Evolutionary conservation across 1,284 basidiomycete species (phyloP).

Genomic region (Gomphus bonarii): DNA sequence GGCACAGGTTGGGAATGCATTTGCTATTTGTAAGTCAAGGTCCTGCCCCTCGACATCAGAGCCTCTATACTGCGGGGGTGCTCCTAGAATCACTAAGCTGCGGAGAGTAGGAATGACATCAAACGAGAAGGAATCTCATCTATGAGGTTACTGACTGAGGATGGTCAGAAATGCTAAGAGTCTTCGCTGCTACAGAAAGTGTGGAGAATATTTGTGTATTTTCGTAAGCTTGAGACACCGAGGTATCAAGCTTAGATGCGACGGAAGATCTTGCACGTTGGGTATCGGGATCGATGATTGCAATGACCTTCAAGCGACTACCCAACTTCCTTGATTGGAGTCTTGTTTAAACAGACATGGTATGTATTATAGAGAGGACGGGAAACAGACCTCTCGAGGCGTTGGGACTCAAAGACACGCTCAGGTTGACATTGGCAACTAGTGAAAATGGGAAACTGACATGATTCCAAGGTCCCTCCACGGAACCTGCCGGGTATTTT

Average conservation of each 20-base stretch:
- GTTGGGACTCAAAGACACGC: not conserved
- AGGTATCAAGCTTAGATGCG: not conserved
- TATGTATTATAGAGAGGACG: not conserved
- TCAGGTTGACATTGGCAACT: not conserved
- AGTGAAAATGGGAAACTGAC: constrained; percentile 10
- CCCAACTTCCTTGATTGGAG: not conserved
- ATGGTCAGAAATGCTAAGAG: not conserved
- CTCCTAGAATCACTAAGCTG: constrained; percentile 47
- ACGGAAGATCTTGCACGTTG: not conserved
- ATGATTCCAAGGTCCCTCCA: constrained; percentile 38
- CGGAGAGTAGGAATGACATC: too few species aligned
- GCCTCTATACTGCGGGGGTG: constrained; percentile 45
- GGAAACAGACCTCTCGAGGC: not conserved
- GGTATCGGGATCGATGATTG: not conserved
- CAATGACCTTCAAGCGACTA: not conserved
- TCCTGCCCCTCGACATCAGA: constrained; percentile 36
- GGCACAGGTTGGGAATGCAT: constrained; percentile 42
- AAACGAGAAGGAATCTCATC: too few species aligned
- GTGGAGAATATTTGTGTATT: not conserved
- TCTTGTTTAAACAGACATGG: not conserved
- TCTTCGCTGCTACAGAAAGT: not conserved
- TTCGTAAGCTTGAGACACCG: not conserved
- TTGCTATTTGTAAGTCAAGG: constrained; percentile 45
- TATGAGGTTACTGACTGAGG: not conserved
- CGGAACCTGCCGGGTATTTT: constrained; percentile 19